Evolutionary conservation across 1,284 basidiomycete species (phyloP).

Genomic region (Rhodotorula glutinis): DNA sequence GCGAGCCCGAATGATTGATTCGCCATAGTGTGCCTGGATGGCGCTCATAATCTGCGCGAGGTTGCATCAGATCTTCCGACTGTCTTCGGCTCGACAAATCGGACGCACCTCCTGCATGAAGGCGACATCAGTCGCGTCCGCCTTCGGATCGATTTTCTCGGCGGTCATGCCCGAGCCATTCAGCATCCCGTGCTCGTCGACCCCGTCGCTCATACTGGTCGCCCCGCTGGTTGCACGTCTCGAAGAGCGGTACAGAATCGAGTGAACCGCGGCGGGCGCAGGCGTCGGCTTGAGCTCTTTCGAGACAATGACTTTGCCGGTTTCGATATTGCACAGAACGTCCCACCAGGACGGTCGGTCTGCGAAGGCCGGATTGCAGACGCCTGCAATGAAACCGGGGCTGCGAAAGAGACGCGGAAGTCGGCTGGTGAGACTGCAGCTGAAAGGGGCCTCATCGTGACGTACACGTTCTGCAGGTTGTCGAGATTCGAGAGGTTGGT

Average conservation of each 20-base stretch:
- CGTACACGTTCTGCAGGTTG: constrained; percentile 81
- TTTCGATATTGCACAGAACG: constrained; percentile 82
- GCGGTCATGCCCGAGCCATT: background rate
- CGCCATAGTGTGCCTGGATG: constrained; percentile 71
- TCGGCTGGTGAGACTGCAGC: background rate
- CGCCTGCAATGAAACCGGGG: constrained; percentile 83
- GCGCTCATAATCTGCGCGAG: constrained; percentile 60
- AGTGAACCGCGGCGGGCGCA: background rate
- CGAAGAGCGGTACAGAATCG: background rate
- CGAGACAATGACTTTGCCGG: constrained; percentile 76
- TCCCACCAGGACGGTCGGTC: constrained; percentile 79
- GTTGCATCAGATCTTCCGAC: background rate
- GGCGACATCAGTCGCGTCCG: constrained; percentile 58
- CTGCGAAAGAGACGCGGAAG: background rate
- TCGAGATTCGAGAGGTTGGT: constrained; percentile 83
- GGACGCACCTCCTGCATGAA: constrained; percentile 84
- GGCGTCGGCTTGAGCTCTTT: constrained; percentile 65
- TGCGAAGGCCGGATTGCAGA: constrained; percentile 94
- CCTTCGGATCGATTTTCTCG: background rate
- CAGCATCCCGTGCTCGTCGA: constrained; percentile 16
- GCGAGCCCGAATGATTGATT: constrained; percentile 69
- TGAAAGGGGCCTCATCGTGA: constrained; percentile 16
- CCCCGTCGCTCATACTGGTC: background rate
- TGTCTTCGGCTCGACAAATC: background rate
- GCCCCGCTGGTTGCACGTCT: background rate